Evolutionary conservation across 208 protist species (phyloP), one percentile per base, ranked within the genome.

Genomic region (Herpetomonas tarakana): DNA sequence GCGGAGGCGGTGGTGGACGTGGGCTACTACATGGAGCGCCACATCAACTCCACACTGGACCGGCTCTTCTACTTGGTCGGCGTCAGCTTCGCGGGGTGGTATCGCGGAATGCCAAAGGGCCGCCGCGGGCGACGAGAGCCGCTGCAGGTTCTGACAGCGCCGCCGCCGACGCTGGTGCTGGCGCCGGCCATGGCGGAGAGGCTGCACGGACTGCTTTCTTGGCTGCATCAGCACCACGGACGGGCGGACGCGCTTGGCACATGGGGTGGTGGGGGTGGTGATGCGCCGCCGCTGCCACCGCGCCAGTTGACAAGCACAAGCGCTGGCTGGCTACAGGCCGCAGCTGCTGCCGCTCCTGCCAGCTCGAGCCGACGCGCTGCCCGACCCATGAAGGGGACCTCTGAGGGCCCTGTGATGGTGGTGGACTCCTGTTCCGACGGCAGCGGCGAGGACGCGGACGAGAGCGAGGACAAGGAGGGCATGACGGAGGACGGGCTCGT

Each of bases 21-120:
- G 18, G 76, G 78, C 28, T 92, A 96, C 59, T 96, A 96, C 75
- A 83, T 96, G 21, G 70, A 62, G 9, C 72, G 70, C 3, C 77
- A 93, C 70, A 69, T 93, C 49, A 87, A 88, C 69, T 70, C 82
- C 41, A 65, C 81, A 16, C 75, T 96, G 11, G 82, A 93, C 55
- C 84, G 90, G 38, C 71, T 96, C 47, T 87, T 96, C 51, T 83
- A 81, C 61, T 66, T 85, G 14, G 68, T 92, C 27, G 78, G 79
- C n/a, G 59, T 93, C 25, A 86, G 74, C 68, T 76, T 79, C 65
- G 65, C 65, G 25, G 55, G 49, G 30, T 90, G 82, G 80, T 89
- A 81, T 53, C 57, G 57, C 19, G 39, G 63, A 27, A 84, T 92
- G 78, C 78, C 83, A 28, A 75, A 75, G 2, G 71, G 72, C 0